Evolutionary conservation across 2,329 filamentous ascomycete species (phyloP), one percentile per base, ranked within the genome.

Genomic region (Epichloe uncinata): DNA sequence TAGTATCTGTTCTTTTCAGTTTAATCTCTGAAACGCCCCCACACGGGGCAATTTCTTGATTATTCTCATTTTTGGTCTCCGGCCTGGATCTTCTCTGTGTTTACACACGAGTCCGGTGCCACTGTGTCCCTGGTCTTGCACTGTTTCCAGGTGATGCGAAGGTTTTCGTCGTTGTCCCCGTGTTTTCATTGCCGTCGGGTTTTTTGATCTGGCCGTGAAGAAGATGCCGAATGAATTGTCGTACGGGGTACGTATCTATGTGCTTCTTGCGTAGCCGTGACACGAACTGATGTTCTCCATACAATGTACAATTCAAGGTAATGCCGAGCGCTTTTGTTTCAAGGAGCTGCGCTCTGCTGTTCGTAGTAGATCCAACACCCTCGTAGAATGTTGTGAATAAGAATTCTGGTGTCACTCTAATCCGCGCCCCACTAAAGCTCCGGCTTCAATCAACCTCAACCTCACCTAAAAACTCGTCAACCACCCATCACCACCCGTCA

Each of bases 1-100:
- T 87, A 87, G 84, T 87, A 87, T 86, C 83, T 87, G 84, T 89
- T 89, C 84, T 89, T 88, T 85, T 87, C 82, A 89, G 85, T 87
- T 89, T 90, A 88, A 89, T 88, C 82, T 84, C 85, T 89, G 84
- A 84, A 86, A 87, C 77, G 77, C 74, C 73, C 74, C 80, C 78
- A 85, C 72, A 74, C 79, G 73, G 73, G 73, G 74, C 74, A 30
- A 9, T 30, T 44, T 75, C 74, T 73, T 79, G 82, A 86, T 89
- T 89, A 86, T 79, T 80, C 82, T 74, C 75, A 87, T 90, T 67
- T 67, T 67, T 67, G 63, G 57, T 34, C 45, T 41, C 42, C 22
- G 61, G 57, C 45, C 35, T n/a, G 53, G 58, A 57, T 9, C 26
- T 63, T 62, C 63, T 56, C 63, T 66, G 64, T 64, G 64, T 64